Conservation (phyloP, 2,329 filamentous ascomycete species). For the Colletotrichum sp. region DNA sequence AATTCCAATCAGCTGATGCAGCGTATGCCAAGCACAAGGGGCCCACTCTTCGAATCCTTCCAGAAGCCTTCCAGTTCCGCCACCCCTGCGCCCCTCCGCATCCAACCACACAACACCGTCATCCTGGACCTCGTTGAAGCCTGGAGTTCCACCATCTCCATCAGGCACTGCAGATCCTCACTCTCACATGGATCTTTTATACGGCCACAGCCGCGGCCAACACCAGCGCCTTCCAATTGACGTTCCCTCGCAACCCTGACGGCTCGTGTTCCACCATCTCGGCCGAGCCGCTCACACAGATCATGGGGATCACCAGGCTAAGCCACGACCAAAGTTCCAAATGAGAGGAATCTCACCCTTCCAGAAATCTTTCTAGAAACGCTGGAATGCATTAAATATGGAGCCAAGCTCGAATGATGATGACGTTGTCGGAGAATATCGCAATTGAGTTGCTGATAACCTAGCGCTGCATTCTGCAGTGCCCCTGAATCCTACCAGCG, state of each 20-base stretch:
- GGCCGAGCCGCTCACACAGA: neutral
- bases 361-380: neutral
- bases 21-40: neutral
- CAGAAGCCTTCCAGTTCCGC: slow-evolving; percentile 15
- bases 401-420: neutral
- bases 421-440: neutral
- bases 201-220: neutral
- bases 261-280: neutral
- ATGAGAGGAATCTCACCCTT: neutral
- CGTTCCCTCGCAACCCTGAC: neutral
- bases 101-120: neutral
- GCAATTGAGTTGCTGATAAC: neutral
- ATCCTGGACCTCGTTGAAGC: neutral
- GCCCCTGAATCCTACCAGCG: neutral
- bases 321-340: neutral
- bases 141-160: neutral
- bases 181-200: neutral
- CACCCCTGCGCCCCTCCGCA: slow-evolving; percentile 1
- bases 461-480: neutral
- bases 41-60: slow-evolving; percentile 6
- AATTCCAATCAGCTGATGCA: neutral
- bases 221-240: neutral
- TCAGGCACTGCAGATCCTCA: neutral
- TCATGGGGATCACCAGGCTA: neutral
- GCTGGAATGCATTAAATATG: neutral